phyloP scores from a whole-genome alignment of 192 early-diverging fungal genomes.

The Coemansia sp. region DNA sequence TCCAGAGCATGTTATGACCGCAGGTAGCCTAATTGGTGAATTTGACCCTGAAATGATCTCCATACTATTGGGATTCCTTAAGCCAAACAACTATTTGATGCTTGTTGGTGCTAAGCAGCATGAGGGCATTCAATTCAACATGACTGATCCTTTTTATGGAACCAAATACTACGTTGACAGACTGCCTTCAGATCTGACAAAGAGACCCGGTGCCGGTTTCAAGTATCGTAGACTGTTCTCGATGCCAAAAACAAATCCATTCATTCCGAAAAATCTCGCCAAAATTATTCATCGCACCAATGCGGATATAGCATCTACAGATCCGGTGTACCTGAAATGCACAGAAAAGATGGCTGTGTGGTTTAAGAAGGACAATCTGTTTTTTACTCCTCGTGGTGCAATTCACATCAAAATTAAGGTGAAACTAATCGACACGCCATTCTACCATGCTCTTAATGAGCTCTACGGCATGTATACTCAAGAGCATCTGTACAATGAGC shows the following conservation, averaged over 20 bases:
- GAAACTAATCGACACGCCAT: constrained; percentile 36
- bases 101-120: neutral
- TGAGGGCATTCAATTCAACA: neutral
- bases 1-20: constrained; percentile 10
- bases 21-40: neutral
- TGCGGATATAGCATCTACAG: neutral
- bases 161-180: constrained; percentile 1
- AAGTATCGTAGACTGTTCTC: constrained; percentile 32
- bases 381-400: constrained; percentile 78
- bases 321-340: constrained; percentile 15
- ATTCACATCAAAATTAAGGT: constrained; percentile 59
- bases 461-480: constrained; percentile 68
- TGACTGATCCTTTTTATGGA: neutral
- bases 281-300: constrained; percentile 41
- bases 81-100: constrained; percentile 1
- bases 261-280: constrained; percentile 72
- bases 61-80: neutral
- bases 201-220: neutral
- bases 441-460: constrained; percentile 56
- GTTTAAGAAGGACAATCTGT: constrained; percentile 90
- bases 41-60: neutral
- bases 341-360: constrained; percentile 60
- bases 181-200: neutral
- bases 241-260: constrained; percentile 67
- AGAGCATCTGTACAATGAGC: constrained; percentile 73